These are phyloP conservation scores for Coniochaeta pulveracea DNA, from an alignment of 2,329 filamentous ascomycete species.

Conservation along the genomic window DNA sequence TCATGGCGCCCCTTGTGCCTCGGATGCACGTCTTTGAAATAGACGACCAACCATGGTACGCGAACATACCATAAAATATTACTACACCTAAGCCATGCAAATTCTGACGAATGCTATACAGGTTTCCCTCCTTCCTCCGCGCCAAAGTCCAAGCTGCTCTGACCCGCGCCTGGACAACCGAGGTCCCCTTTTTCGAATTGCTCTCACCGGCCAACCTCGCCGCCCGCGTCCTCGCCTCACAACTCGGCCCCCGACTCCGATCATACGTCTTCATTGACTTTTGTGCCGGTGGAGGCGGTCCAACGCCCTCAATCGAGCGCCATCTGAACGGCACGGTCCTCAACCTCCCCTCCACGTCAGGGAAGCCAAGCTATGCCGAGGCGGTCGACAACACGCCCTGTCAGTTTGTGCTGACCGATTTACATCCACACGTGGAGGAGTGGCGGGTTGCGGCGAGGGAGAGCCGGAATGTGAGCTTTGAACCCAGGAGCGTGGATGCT, in stretches of 20 bases:
- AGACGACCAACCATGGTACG: conserved; percentile 54
- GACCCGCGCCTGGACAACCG: conserved; percentile 49
- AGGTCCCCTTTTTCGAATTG: conserved; percentile 40
- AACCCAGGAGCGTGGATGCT: conserved; percentile 53
- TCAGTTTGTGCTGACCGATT: conserved; percentile 53
- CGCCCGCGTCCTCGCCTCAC: conserved; percentile 40
- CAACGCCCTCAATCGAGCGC: conserved; percentile 52
- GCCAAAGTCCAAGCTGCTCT: conserved; percentile 54
- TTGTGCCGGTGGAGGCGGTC: conserved; percentile 63
- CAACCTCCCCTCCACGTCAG: background rate
- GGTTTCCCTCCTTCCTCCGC: conserved; percentile 56
- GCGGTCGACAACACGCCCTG: conserved; percentile 19
- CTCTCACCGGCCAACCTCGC: conserved; percentile 48
- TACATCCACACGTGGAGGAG: conserved; percentile 50
- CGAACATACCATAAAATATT: conserved; percentile 4
- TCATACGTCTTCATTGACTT: conserved; percentile 61
- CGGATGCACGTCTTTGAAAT: conserved; percentile 58
- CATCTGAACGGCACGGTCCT: conserved; percentile 38
- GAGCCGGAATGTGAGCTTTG: conserved; percentile 46
- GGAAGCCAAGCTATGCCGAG: conserved; percentile 5
- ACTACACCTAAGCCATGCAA: background rate
- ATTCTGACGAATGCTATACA: conserved; percentile 18
- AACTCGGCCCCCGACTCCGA: conserved; percentile 33
- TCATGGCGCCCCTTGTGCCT: conserved; percentile 39
- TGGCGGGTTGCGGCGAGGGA: conserved; percentile 43